These are phyloP conservation scores for Mycena alexandri DNA, from an alignment of 768 basidiomycete genomes.

Conservation along the genomic window DNA sequence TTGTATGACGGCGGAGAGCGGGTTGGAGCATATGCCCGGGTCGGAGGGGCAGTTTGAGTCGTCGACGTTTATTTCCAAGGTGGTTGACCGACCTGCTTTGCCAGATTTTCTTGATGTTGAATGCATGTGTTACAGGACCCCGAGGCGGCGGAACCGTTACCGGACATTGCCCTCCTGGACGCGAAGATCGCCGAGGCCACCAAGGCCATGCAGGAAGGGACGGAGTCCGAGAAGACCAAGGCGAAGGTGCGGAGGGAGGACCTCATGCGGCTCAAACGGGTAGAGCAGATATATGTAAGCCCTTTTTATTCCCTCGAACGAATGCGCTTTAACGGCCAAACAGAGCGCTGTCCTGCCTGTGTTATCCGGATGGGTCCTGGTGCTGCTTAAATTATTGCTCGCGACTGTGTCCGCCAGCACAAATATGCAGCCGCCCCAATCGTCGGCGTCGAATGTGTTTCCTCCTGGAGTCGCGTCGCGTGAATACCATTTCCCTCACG, in stretches of 20 bases:
- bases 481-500: constrained; percentile 47
- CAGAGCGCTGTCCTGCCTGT: constrained; percentile 89
- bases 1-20: constrained; percentile 94
- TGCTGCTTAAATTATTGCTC: constrained; percentile 90
- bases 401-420: constrained; percentile 92
- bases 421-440: constrained; percentile 68
- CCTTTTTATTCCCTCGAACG: background rate
- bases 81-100: constrained; percentile 36
- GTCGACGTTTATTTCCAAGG: constrained; percentile 58
- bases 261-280: constrained; percentile 86
- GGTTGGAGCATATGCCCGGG: constrained; percentile 84
- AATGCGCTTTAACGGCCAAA: background rate
- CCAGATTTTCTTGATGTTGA: constrained; percentile 2
- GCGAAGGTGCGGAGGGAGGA: constrained; percentile 82
- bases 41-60: constrained; percentile 69
- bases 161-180: constrained; percentile 80
- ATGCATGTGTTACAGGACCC: constrained; percentile 57
- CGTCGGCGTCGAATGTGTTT: constrained; percentile 77
- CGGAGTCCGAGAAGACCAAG: constrained; percentile 66
- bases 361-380: constrained; percentile 91
- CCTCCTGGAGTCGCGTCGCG: constrained; percentile 79
- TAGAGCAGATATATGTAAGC: constrained; percentile 94
- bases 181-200: constrained; percentile 79
- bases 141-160: constrained; percentile 73
- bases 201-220: constrained; percentile 61